phyloP scores from a whole-genome alignment of 1,139 yeast genomes.

The Hyphopichia pseudoburtonii region DNA sequence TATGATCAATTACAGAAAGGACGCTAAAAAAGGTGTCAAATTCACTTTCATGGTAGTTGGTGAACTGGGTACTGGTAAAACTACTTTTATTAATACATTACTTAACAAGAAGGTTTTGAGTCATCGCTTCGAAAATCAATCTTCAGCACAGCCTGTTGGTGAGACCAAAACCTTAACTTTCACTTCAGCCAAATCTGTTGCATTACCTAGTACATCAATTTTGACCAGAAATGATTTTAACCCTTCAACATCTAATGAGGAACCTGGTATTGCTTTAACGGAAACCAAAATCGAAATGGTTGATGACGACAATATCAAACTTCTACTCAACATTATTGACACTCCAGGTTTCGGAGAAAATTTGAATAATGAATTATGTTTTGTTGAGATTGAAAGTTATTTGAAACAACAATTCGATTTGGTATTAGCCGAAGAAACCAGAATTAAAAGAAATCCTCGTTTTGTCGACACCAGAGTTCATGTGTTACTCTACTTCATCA shows the following conservation, averaged over 20 bases:
- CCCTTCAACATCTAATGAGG: constrained; percentile 47
- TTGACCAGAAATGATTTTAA: constrained; percentile 44
- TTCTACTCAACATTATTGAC: constrained; percentile 63
- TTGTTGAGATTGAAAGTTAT: constrained; percentile 69
- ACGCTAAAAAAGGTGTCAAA: constrained; percentile 80
- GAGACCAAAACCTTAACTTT: constrained; percentile 53
- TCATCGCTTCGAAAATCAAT: constrained; percentile 50
- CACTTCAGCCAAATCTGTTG: constrained; percentile 52
- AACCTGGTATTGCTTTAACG: constrained; percentile 63
- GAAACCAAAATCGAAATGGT: constrained; percentile 68
- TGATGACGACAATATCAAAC: constrained; percentile 74
- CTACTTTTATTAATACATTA: constrained; percentile 79
- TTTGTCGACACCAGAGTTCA: constrained; percentile 79
- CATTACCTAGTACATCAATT: constrained; percentile 45
- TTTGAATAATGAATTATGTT: constrained; percentile 62
- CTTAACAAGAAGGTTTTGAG: constrained; percentile 60
- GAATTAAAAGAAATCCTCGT: constrained; percentile 84
- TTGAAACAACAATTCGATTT: constrained; percentile 90
- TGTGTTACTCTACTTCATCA: constrained; percentile 66
- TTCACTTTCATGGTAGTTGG: constrained; percentile 88
- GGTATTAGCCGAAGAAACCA: constrained; percentile 86
- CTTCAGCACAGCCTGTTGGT: constrained; percentile 15
- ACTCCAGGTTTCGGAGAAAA: constrained; percentile 82
- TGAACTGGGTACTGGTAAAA: constrained; percentile 79
- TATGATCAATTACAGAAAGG: constrained; percentile 58